phyloP scores from a whole-genome alignment of 2,329 filamentous ascomycete species.

The Thielaviopsis cerberus region DNA sequence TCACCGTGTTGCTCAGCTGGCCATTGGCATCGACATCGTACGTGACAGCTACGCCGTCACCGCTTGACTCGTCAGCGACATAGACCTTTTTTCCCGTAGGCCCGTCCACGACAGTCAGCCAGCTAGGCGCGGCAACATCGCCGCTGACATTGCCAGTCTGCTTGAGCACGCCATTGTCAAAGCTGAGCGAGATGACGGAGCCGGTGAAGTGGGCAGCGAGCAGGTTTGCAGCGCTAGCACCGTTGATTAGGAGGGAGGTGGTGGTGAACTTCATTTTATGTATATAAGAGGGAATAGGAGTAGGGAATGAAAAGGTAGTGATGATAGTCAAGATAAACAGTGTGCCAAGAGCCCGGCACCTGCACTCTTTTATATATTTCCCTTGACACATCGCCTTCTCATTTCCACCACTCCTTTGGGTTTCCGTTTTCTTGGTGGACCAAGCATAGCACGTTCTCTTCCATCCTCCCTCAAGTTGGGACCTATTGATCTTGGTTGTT shows the following conservation, averaged over 20 bases:
- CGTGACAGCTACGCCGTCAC: conserved; percentile 17
- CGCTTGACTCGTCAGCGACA: conserved; percentile 17
- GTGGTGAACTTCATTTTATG: conserved; percentile 6
- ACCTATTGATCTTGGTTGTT: neutral
- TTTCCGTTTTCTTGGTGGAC: too few relatives aligned
- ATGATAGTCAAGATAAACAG: too few relatives aligned
- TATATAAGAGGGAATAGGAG: neutral
- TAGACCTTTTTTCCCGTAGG: conserved; percentile 11
- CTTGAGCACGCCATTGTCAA: conserved; percentile 4
- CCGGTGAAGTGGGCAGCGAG: conserved; percentile 14
- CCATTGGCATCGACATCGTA: conserved; percentile 17
- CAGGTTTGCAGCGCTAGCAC: conserved; percentile 12
- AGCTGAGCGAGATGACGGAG: conserved; percentile 12
- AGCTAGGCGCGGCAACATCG: conserved; percentile 12
- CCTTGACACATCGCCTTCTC: too few relatives aligned
- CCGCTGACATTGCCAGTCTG: conserved; percentile 11
- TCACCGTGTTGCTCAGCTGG: conserved; percentile 16
- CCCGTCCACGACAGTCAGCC: conserved; percentile 12
- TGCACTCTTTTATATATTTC: too few relatives aligned
- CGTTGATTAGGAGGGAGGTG: conserved; percentile 7
- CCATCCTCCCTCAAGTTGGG: neutral
- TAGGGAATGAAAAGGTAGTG: neutral
- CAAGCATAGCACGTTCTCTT: too few relatives aligned
- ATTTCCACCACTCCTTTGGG: too few relatives aligned
- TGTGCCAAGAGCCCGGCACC: too few relatives aligned